A percentile compares a stretch with the other conserved stretches of the same genome.
These are phyloP conservation scores for Sporothrix protearum DNA, from an alignment of 2,329 filamentous ascomycete genomes.

Conservation along the genomic window DNA sequence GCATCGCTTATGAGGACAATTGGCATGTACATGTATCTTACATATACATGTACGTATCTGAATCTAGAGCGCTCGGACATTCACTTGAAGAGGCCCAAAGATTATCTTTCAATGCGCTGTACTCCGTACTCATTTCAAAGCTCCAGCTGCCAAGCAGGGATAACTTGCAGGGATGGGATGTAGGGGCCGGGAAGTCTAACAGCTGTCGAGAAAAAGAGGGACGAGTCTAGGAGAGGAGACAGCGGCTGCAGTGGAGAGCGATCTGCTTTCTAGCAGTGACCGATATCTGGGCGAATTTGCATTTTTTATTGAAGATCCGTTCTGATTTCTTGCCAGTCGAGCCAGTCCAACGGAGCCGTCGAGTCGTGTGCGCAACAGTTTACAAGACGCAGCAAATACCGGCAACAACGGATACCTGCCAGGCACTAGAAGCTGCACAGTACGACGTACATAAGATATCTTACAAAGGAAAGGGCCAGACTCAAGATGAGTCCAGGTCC, in stretches of 20 bases:
- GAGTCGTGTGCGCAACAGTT: neutral
- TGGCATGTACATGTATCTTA: too few species aligned
- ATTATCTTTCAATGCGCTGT: neutral
- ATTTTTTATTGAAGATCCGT: neutral
- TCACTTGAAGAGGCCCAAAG: too few species aligned
- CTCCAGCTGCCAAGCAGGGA: too few species aligned
- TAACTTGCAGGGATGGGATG: neutral
- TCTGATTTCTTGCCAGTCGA: neutral
- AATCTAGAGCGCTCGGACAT: neutral
- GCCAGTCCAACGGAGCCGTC: neutral
- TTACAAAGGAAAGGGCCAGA: neutral
- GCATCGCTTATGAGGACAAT: neutral
- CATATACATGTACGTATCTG: too few species aligned
- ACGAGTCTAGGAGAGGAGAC: neutral
- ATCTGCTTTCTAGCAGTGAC: slow-evolving; percentile 9
- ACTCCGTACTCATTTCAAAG: too few species aligned
- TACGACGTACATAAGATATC: too few species aligned
- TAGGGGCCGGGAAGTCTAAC: neutral
- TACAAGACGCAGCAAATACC: neutral
- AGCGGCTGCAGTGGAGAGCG: slow-evolving; percentile 6
- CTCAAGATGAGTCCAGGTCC: neutral
- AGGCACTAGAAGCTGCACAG: neutral
- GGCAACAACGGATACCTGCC: neutral
- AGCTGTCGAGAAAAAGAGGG: neutral
- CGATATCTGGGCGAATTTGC: neutral